Percentiles rank a stretch among this genome's conserved stretches.
Evolutionary conservation across 768 basidiomycete genomes (phyloP).

Genomic region (Rhizopogon roseolus): DNA sequence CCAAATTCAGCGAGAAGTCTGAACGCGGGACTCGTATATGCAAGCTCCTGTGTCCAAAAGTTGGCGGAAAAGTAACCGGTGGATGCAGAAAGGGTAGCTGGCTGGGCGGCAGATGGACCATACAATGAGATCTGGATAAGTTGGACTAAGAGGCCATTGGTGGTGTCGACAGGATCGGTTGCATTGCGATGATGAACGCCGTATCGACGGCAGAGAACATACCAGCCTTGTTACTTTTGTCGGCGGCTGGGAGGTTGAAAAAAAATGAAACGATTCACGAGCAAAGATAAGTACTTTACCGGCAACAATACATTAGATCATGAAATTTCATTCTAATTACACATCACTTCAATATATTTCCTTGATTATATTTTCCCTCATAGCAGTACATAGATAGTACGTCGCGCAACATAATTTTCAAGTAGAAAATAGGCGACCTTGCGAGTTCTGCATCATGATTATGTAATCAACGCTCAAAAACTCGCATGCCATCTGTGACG

Average conservation of each 20-base stretch:
- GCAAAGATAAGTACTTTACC: neutral
- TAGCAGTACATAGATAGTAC: no score
- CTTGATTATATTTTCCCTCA: no score
- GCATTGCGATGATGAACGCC: conserved; percentile 8
- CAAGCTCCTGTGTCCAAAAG: conserved; percentile 7
- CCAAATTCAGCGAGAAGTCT: conserved; percentile 8
- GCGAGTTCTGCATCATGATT: no score
- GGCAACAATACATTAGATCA: no score
- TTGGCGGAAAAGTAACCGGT: neutral
- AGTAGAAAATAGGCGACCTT: no score
- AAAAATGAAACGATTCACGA: neutral
- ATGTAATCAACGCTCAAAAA: no score
- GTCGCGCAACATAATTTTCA: no score
- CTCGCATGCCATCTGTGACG: no score
- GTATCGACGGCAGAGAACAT: conserved; percentile 12
- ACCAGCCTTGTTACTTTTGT: conserved; percentile 3
- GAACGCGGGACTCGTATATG: conserved; percentile 7
- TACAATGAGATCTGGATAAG: conserved; percentile 3
- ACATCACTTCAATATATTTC: no score
- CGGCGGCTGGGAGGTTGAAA: neutral
- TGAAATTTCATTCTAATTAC: no score
- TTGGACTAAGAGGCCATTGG: conserved; percentile 5
- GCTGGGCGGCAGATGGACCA: neutral
- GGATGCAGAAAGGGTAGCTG: neutral
- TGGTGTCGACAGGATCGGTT: conserved; percentile 10